Evolutionary conservation across 1,284 basidiomycete genomes (phyloP).

Genomic region (Sporisorium sorghi): DNA sequence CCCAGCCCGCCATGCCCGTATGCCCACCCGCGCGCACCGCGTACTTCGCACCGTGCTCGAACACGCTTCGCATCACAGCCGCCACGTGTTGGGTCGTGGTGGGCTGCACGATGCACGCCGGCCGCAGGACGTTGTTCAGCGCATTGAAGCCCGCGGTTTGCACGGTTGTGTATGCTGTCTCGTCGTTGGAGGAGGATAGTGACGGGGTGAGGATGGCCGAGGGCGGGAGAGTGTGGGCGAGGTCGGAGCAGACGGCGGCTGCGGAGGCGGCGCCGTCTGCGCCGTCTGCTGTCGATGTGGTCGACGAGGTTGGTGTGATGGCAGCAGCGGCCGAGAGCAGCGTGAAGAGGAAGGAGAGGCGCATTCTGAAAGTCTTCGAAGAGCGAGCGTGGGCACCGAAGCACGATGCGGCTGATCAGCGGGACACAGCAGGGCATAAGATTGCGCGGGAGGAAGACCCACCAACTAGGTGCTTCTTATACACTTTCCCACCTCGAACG

Average conservation of each 20-base stretch:
- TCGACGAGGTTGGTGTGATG: no score
- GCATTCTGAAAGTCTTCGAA: no score
- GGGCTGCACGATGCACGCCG: constrained; percentile 40
- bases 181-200: not conserved
- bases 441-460: no score
- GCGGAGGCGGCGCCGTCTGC: not conserved
- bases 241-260: constrained; percentile 5
- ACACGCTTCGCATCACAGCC: constrained; percentile 17
- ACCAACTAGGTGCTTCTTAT: no score
- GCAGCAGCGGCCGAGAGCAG: no score
- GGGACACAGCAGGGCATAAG: no score
- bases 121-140: constrained; percentile 32
- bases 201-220: constrained; percentile 7
- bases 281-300: no score
- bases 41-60: constrained; percentile 21
- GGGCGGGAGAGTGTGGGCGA: not conserved
- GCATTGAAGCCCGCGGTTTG: constrained; percentile 24
- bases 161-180: constrained; percentile 13
- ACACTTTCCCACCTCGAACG: no score
- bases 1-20: constrained; percentile 47
- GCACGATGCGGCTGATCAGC: no score
- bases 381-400: no score
- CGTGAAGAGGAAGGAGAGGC: no score
- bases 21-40: constrained; percentile 56
- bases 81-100: constrained; percentile 9